Evolutionary conservation across 768 basidiomycete genomes (phyloP), one percentile per base, ranked within the genome.

Genomic region (Podaxis sp.): DNA sequence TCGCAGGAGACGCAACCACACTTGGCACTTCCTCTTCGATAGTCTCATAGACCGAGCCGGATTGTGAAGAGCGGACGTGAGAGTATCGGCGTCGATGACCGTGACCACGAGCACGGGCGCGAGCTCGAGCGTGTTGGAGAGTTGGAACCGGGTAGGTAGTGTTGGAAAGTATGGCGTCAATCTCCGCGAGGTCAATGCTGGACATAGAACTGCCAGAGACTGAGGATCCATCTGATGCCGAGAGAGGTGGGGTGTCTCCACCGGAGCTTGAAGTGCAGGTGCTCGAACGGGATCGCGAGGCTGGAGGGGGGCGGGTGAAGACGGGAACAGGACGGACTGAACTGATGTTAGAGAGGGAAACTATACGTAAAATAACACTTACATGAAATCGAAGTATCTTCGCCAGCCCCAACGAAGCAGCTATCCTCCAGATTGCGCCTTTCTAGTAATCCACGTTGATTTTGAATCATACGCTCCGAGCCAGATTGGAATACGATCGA

Each of bases 11-110:
- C 17, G 73, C 73, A 0, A 70, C 67, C 11, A 71, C 70, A 38
- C 64, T 79, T 3, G 79, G 76, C 12, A 77, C 70, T 65, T 93
- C 92, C 67, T 93, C 92, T 60, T 91, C 81, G 53, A 93, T 93
- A 0, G 88, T 92, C 70, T 92, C 91, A 66, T 92, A 93, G 0
- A 90, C 82, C 0, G 91, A 92, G 40, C 26, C 8, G 0, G 84
- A 76, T 3, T 88, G 80, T 12, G 87, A 88, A 8, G 82, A 80
- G 19, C 84, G 83, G 30, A 84, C 81, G 53, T 86, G 82, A 1
- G 89, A 90, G 55, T 85, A 82, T 1, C 90, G 84, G 39, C 89
- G 87, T 42, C 86, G 87, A 70, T 92, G 90, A 2, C 90, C 87
- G 42, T 84, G 81, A 0, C 89, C 88, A 17, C 81, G 82, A 8